A percentile compares a stretch with the other conserved stretches of the same genome.
These are phyloP conservation scores for Tuber umbilicatum DNA, from an alignment of 495 filamentous ascomycete species.

Conservation along the genomic window DNA sequence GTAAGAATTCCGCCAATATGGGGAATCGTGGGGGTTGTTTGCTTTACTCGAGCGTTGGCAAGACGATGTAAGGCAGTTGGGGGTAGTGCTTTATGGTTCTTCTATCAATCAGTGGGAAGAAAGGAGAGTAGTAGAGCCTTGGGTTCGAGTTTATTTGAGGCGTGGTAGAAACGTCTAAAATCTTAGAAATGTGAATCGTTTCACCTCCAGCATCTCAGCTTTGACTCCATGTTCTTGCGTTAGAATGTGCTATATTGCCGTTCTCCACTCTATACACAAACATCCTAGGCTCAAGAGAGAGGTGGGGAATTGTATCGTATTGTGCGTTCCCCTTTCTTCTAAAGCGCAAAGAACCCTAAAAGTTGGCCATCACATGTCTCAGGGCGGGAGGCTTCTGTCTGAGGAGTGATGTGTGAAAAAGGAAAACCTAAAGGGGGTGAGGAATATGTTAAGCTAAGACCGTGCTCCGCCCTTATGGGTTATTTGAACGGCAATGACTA, in stretches of 20 bases:
- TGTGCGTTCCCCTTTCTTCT: background rate
- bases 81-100: background rate
- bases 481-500: too few relatives aligned
- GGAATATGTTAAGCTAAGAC: too few relatives aligned
- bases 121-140: background rate
- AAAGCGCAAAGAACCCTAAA: background rate
- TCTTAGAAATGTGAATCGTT: too few relatives aligned
- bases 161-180: background rate
- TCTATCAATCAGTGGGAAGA: background rate
- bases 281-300: too few relatives aligned
- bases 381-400: too few relatives aligned
- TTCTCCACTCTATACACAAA: background rate
- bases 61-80: background rate
- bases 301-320: background rate
- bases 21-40: too few relatives aligned
- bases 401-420: too few relatives aligned
- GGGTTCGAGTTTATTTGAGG: background rate
- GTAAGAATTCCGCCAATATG: background rate
- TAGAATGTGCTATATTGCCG: background rate
- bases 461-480: too few relatives aligned
- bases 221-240: too few relatives aligned
- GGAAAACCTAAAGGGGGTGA: too few relatives aligned
- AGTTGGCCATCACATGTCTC: too few relatives aligned
- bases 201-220: too few relatives aligned
- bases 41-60: background rate